Evolutionary conservation across 306 rosid genomes (phyloP), one percentile per base, ranked within the genome.

Genomic region (Ceratonia siliqua): DNA sequence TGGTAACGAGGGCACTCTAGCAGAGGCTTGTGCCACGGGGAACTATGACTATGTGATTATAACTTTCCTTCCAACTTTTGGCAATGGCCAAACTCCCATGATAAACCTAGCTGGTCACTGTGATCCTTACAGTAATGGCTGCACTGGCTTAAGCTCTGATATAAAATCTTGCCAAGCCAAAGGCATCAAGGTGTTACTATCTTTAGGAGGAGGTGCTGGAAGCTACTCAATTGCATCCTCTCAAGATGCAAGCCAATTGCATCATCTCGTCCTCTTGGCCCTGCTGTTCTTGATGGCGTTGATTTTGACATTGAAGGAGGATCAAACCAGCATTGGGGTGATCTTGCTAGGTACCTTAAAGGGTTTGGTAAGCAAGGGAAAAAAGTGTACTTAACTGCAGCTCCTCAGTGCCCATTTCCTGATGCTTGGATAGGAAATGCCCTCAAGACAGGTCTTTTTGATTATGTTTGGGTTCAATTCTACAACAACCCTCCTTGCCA

Each of bases 131-230:
- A 63, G 1, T 11, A 64, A 39, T 39, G 70, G 71, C 3, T 65
- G 38, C 12, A 7, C 3, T 25, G 71, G 38, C 11, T 42, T 65
- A 28, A 65, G 71, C 17, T 65, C 71, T 25, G 54, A 42, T 2
- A 42, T 65, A 1, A 24, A 21, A 41, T 41, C 77, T 0, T 73
- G 59, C 6, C 58, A 73, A 58, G 55, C 53, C 32, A 18, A 20
- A 6, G 58, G 59, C 67, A 72, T 57, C 32, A 72, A 57, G 54
- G 77, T 72, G 0, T 25, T 72, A 22, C 57, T 54, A 14, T 70
- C 75, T 38, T 8, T 70, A 3, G 54, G 75, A 52, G 74, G 74
- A 5, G 52, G 25, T 21, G 38, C 52, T 15, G 65, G 41, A 2
- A 54, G 25, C 53, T 24, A 54, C 27, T 4, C 10, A 0, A 58